Evolutionary conservation across 371 early-diverging fungal species (phyloP).

Genomic region (Ordospora colligata): DNA sequence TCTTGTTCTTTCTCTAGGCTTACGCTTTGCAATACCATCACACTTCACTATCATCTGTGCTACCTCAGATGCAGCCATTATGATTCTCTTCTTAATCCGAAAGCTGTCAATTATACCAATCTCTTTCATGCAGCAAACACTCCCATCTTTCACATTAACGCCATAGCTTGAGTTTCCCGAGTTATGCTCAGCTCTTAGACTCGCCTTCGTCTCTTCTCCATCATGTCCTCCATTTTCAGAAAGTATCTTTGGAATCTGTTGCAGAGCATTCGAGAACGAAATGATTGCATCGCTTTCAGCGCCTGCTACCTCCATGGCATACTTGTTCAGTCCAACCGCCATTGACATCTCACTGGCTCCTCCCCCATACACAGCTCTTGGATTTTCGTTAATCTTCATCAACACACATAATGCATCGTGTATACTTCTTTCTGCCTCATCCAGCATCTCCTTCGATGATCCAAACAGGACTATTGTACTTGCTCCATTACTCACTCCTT

Average conservation of each 20-base stretch:
- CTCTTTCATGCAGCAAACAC: constrained; percentile 71
- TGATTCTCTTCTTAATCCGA: constrained; percentile 89
- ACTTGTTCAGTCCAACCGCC: constrained; percentile 83
- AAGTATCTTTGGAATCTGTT: constrained; percentile 87
- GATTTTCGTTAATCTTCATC: constrained; percentile 74
- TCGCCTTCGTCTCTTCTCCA: constrained; percentile 77
- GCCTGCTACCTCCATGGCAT: constrained; percentile 77
- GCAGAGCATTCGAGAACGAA: constrained; percentile 83
- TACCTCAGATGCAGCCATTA: constrained; percentile 87
- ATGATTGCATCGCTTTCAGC: constrained; percentile 90
- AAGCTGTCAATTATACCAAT: constrained; percentile 87
- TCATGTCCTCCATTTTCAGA: constrained; percentile 97
- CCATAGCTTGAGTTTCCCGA: constrained; percentile 71
- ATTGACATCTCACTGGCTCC: constrained; percentile 77
- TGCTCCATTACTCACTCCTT: constrained; percentile 84
- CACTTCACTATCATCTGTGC: constrained; percentile 96
- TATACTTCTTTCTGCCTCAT: constrained; percentile 95
- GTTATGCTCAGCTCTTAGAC: constrained; percentile 79
- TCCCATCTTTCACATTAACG: constrained; percentile 65
- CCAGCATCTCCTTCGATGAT: constrained; percentile 85
- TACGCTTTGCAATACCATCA: constrained; percentile 90
- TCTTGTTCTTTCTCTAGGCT: constrained; percentile 67
- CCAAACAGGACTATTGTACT: constrained; percentile 94
- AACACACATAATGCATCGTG: constrained; percentile 96
- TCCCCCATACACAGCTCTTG: constrained; percentile 88